Evolutionary conservation across 805 yeast species (phyloP).

Genomic region (Teunomyces cretensis): DNA sequence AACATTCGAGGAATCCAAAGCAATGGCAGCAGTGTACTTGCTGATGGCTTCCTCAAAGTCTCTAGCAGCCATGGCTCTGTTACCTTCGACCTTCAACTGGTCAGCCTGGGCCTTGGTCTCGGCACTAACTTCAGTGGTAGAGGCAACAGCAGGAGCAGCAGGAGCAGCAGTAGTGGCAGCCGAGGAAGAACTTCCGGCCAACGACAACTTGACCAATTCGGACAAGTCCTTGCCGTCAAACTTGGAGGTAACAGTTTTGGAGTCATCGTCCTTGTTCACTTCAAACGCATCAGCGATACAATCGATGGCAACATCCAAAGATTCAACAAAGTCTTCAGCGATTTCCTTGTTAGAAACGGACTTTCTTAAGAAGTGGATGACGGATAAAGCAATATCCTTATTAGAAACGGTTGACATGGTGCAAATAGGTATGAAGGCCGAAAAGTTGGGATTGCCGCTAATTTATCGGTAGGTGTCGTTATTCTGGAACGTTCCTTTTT

Average conservation of each 20-base stretch:
- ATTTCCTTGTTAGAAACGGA: slow-evolving; percentile 62
- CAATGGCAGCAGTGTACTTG: slow-evolving; percentile 80
- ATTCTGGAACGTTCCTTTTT: slow-evolving; percentile 5
- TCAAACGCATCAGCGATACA: slow-evolving; percentile 87
- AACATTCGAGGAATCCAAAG: slow-evolving; percentile 66
- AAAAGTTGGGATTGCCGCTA: background rate
- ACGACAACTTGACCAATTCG: slow-evolving; percentile 38
- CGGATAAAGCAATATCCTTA: slow-evolving; percentile 68
- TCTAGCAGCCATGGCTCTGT: slow-evolving; percentile 78
- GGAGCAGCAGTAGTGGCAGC: slow-evolving; percentile 20
- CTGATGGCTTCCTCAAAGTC: slow-evolving; percentile 71
- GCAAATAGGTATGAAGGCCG: background rate
- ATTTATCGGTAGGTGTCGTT: background rate
- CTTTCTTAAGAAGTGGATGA: slow-evolving; percentile 67
- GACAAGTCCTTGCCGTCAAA: slow-evolving; percentile 50
- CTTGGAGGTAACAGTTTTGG: slow-evolving; percentile 21
- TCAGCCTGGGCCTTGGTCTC: slow-evolving; percentile 76
- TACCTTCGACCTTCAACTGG: slow-evolving; percentile 79
- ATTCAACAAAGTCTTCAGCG: slow-evolving; percentile 78
- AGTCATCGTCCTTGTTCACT: slow-evolving; percentile 53
- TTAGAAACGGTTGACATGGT: slow-evolving; percentile 33
- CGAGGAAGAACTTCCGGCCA: slow-evolving; percentile 3
- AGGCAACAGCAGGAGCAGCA: slow-evolving; percentile 25
- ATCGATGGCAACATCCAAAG: slow-evolving; percentile 90
- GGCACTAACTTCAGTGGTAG: slow-evolving; percentile 36